These are phyloP conservation scores for Fusarium zealandicum DNA, from an alignment of 2,329 filamentous ascomycete species.

Conservation along the genomic window DNA sequence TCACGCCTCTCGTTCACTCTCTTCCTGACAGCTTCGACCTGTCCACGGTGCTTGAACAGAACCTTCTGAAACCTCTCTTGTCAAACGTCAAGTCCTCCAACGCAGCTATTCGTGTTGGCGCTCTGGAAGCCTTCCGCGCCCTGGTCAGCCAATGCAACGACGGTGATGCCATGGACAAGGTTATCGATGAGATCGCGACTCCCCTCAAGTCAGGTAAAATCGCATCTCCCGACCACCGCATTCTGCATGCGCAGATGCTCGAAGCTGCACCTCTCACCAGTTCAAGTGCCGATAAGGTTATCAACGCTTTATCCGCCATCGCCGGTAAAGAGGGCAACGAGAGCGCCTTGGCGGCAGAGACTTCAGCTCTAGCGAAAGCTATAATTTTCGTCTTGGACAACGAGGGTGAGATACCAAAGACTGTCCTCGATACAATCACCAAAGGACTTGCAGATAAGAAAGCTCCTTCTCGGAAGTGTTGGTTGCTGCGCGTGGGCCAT, in stretches of 20 bases:
- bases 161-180: constrained; percentile 65
- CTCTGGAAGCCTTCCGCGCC: constrained; percentile 74
- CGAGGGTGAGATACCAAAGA: constrained; percentile 67
- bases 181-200: constrained; percentile 77
- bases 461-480: constrained; percentile 75
- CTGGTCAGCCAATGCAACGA: constrained; percentile 70
- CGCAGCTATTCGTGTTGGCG: constrained; percentile 75
- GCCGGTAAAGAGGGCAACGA: constrained; percentile 91
- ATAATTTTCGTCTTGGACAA: constrained; percentile 68
- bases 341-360: constrained; percentile 77
- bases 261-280: constrained; percentile 66
- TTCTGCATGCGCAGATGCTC: constrained; percentile 83
- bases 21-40: constrained; percentile 77
- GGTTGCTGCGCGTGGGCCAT: constrained; percentile 78
- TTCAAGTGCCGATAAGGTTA: constrained; percentile 70
- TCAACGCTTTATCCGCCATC: constrained; percentile 69
- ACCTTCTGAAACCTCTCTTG: constrained; percentile 85
- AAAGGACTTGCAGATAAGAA: constrained; percentile 92
- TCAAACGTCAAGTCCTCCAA: constrained; percentile 93
- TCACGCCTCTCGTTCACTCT: constrained; percentile 75
- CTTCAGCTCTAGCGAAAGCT: constrained; percentile 73
- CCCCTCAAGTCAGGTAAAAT: constrained; percentile 87
- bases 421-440: constrained; percentile 72
- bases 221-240: constrained; percentile 82
- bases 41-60: constrained; percentile 73